phyloP scores from a whole-genome alignment of 257 asterid species.

The Cynanchum wilfordii region DNA sequence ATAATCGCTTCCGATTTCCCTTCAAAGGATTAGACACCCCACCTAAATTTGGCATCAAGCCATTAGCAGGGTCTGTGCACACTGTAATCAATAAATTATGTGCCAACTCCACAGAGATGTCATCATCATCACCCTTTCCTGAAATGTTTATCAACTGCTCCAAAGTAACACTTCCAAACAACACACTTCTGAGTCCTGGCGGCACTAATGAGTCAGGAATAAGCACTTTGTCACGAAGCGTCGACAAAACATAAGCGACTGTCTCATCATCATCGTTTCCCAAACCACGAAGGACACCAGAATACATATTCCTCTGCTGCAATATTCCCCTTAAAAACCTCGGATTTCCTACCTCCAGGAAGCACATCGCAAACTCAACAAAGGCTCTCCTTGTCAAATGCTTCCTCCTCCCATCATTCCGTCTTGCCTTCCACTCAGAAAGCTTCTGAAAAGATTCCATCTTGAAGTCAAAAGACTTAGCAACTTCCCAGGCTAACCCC shows the following conservation, averaged over 20 bases:
- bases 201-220: slow-evolving; percentile 71
- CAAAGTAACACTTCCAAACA: slow-evolving; percentile 85
- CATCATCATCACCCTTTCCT: slow-evolving; percentile 54
- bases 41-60: slow-evolving; percentile 80
- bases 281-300: slow-evolving; percentile 77
- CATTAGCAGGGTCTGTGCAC: slow-evolving; percentile 75
- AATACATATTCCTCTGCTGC: slow-evolving; percentile 86
- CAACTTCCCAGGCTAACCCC: slow-evolving; percentile 72
- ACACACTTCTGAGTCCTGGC: slow-evolving; percentile 77
- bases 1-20: slow-evolving; percentile 69
- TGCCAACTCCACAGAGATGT: slow-evolving; percentile 59
- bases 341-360: slow-evolving; percentile 73
- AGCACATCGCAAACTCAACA: slow-evolving; percentile 73
- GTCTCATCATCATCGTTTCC: slow-evolving; percentile 82
- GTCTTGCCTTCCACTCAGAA: slow-evolving; percentile 59
- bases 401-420: slow-evolving; percentile 42
- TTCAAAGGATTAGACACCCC: slow-evolving; percentile 65
- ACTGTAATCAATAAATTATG: slow-evolving; percentile 54
- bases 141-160: slow-evolving; percentile 73
- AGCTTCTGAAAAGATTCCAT: slow-evolving; percentile 43
- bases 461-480: slow-evolving; percentile 66
- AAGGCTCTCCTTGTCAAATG: slow-evolving; percentile 59
- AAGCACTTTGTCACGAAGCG: slow-evolving; percentile 63
- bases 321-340: slow-evolving; percentile 75
- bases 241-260: slow-evolving; percentile 42